phyloP scores from a whole-genome alignment of 345 rosid genomes.

The Salix arbutifolia region DNA sequence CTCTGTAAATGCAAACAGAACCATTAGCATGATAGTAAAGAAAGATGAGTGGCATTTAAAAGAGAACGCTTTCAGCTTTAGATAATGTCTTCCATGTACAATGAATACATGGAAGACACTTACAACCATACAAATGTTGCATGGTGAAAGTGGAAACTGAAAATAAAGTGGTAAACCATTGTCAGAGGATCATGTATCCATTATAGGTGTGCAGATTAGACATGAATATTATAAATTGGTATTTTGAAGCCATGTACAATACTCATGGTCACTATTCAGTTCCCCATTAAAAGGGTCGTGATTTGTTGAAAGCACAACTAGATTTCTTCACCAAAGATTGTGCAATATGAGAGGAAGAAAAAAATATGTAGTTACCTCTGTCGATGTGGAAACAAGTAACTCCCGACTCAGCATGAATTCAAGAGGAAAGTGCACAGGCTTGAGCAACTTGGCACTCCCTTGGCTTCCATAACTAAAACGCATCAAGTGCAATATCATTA shows the following conservation, averaged over 20 bases:
- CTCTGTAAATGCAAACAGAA: conserved; percentile 41
- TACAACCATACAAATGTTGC: neutral
- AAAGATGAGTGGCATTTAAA: neutral
- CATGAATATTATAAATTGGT: neutral
- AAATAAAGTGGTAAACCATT: neutral
- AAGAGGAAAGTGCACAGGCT: conserved; percentile 79
- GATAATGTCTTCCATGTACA: neutral
- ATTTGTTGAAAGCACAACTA: neutral
- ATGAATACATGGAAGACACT: neutral
- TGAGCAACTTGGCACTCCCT: conserved; percentile 88
- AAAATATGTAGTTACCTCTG: conserved; percentile 43
- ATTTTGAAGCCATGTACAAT: neutral
- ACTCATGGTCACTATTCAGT: neutral
- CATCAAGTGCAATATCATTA: conserved; percentile 90
- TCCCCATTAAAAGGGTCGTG: neutral
- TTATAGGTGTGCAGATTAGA: neutral
- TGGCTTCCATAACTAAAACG: conserved; percentile 89
- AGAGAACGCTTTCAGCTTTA: neutral
- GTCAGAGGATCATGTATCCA: neutral
- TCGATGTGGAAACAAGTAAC: conserved; percentile 58
- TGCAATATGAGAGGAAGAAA: neutral
- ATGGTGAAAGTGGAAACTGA: neutral
- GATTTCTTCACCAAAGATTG: neutral
- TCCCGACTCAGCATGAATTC: conserved; percentile 63
- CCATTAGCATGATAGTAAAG: neutral